These are phyloP conservation scores for Fusarium dlaminii DNA, from an alignment of 2,329 filamentous ascomycete genomes.

Conservation along the genomic window DNA sequence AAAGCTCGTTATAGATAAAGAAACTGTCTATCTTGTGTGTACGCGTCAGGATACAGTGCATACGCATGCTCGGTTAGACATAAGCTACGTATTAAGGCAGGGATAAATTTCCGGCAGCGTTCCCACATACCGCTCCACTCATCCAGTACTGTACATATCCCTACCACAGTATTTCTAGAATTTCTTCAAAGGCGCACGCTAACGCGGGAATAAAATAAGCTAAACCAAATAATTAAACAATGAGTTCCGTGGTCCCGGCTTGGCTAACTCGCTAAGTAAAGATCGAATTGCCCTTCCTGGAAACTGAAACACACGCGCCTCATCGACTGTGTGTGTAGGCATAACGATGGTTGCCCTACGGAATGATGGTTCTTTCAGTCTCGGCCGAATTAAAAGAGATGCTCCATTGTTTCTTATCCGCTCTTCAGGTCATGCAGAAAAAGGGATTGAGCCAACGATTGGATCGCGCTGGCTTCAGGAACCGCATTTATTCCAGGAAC, in stretches of 20 bases:
- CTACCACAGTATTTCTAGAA: not conserved
- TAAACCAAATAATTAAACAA: constrained; percentile 5
- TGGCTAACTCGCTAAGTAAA: constrained; percentile 21
- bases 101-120: not conserved
- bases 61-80: constrained; percentile 6
- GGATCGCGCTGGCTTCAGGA: constrained; percentile 8
- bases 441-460: constrained; percentile 25
- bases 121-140: constrained; percentile 8
- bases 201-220: constrained; percentile 10
- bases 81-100: not conserved
- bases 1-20: constrained; percentile 4
- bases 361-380: not conserved
- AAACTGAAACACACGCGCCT: constrained; percentile 5
- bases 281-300: constrained; percentile 2
- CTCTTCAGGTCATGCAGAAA: constrained; percentile 25
- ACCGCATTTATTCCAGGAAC: constrained; percentile 11
- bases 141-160: not conserved
- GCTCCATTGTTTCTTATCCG: constrained; percentile 20
- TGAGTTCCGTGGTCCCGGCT: constrained; percentile 30
- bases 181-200: not conserved
- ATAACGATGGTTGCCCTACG: not conserved
- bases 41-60: not conserved
- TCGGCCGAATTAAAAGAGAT: constrained; percentile 19
- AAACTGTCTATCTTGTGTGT: not conserved
- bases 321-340: not conserved